Base-by-base conservation (phyloP, 2,329 filamentous ascomycete genomes). In the Xenosphaeropsis pyriputrescens region DNA sequence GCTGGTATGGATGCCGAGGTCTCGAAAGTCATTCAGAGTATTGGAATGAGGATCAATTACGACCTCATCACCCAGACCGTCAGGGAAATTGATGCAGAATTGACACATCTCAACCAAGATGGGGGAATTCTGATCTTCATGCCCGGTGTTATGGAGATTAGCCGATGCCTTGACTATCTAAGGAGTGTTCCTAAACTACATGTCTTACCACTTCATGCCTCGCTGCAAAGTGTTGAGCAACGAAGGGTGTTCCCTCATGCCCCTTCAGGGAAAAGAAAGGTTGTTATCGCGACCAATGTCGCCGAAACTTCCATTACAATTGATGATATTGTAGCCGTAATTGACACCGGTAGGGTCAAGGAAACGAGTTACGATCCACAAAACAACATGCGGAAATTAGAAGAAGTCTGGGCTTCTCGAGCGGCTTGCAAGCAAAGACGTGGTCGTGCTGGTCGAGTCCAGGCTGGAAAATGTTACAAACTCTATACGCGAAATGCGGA, bases 281-380 rank as follows among this genome's bases (percentile, higher is more conserved):
- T 98, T 11, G 83, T 98, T 26, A 84, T 89, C 6, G 85, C 91
- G 1, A 98, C 91, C 33, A 98, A 98, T 51, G 89, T 98, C 2
- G 91, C 91, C 2, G 91, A 98, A 57, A 98, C 91, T 0, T 96
- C 91, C 2, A 96, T 98, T 55, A 98, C 91, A 0, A 98, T 98
- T 42, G 88, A 95, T 53, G 91, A 98, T 53, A 84, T 98, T 38
- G 83, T 96, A 2, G 89, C 85, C 2, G 91, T 98, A 34, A 89
- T 98, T 45, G 91, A 98, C 56, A 91, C 82, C 9, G 91, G 91
- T 18, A 79, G 85, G 38, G 91, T 98, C 42, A 98, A 98, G 54
- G 89, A 98, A 58, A 98, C 88, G 0, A 89, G 84, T 54, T 96
- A 88, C 50, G 91, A 96, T 55, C 75, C 85, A 0, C 72, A 80